These are phyloP conservation scores for Sindora glabra DNA, from an alignment of 306 rosid species.

Conservation along the genomic window DNA sequence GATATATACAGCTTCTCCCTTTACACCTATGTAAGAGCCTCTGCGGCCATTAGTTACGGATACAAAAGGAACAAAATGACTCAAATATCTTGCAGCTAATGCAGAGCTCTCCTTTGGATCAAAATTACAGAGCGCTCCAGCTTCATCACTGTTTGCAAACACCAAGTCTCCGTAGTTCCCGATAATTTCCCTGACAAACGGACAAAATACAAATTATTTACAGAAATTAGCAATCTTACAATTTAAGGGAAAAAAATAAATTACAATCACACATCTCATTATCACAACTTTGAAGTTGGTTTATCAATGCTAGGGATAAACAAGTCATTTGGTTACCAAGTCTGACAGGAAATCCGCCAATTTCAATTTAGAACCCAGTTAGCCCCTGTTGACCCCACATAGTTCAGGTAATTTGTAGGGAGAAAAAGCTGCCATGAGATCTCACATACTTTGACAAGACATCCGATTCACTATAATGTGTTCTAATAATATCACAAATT, in stretches of 20 bases:
- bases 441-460: background rate
- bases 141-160: conserved; percentile 85
- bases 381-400: no score
- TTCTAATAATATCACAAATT: background rate
- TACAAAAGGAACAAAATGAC: conserved; percentile 84
- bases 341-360: background rate
- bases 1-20: conserved; percentile 81
- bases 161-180: conserved; percentile 69
- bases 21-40: conserved; percentile 82
- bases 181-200: conserved; percentile 62
- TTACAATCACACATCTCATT: background rate
- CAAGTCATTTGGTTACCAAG: background rate
- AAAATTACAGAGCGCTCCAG: conserved; percentile 70
- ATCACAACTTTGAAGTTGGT: background rate
- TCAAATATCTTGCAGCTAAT: conserved; percentile 66
- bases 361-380: no score
- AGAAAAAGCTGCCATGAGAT: background rate
- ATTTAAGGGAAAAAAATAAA: background rate
- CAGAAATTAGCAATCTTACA: background rate
- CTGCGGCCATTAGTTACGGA: conserved; percentile 75
- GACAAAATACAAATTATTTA: background rate
- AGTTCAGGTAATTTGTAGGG: no score
- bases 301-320: background rate
- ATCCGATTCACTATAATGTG: background rate
- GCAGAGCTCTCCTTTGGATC: conserved; percentile 46